Base-by-base conservation (phyloP, 2,329 filamentous ascomycete species). In the Aspergillus pseudoterreus region DNA sequence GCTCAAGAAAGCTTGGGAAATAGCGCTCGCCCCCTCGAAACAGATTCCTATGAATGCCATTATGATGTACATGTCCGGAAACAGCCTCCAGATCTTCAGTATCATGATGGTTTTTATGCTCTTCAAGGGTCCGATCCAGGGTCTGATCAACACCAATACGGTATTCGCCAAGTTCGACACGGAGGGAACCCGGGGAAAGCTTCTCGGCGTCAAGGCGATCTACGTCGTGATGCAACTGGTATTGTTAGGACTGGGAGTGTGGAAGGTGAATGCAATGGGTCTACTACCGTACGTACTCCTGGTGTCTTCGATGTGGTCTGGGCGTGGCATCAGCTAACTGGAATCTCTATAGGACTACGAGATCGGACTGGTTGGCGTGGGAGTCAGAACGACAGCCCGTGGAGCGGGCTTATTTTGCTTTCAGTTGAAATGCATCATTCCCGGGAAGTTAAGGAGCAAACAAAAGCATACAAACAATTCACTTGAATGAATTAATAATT, bases 101-200 rank as follows among this genome's bases (percentile, higher is more conserved):
- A 97, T 99, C 74, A 97, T 97, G 90, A 99, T 97, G 92, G 92
- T 97, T 15, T 92, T 92, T 65, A 97, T 96, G 88, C 86, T 95
- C 43, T 99, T 99, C 81, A 97, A 97, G 79, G 95, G 89, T 60
- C 94, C 94, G 9, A 81, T 99, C 54, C 83, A 90, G 72, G 94
- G 92, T 32, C 76, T 97, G 43, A 74, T 95, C 54, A 83, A 78
- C 60, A 92, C 92, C 44, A 91, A 94, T 67, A 82, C 86, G 66
- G 89, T 88, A n/a, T 97, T 99, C 71, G 84, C 90, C 67, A 86
- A 87, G 56, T 95, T 95, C 72, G 90, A 96, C 71, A 92, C 89
- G 17, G 85, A 90, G 48, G 84, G 82, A 32, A 96, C 89, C 61
- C 82, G 81, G 57, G 77, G 74, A 36, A 83, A 90, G 68, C 80